These are phyloP conservation scores for Colletotrichum tamarilloi DNA, from an alignment of 2,329 filamentous ascomycete genomes.

Conservation along the genomic window DNA sequence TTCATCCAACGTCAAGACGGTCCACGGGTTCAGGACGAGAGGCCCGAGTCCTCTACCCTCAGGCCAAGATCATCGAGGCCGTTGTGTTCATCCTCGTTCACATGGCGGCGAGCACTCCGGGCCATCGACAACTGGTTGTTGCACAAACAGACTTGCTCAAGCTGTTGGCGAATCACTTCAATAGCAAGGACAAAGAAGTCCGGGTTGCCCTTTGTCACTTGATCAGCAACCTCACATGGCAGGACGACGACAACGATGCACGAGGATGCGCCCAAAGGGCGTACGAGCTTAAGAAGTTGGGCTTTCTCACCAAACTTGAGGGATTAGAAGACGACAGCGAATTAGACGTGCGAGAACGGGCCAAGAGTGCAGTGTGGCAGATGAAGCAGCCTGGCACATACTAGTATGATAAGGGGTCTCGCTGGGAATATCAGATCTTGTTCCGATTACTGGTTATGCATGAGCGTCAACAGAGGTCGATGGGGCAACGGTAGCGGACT, in stretches of 20 bases:
- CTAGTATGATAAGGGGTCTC: background rate
- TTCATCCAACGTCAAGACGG: conserved; percentile 64
- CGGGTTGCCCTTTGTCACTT: conserved; percentile 85
- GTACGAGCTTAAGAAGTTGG: conserved; percentile 75
- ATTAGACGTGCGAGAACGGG: conserved; percentile 84
- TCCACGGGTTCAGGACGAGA: conserved; percentile 46
- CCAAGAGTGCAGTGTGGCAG: conserved; percentile 82
- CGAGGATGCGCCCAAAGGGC: conserved; percentile 75
- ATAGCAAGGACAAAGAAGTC: conserved; percentile 78
- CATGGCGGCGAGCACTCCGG: conserved; percentile 83
- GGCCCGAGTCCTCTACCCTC: conserved; percentile 65
- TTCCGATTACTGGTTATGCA: background rate
- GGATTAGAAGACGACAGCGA: conserved; percentile 76
- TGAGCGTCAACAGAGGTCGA: background rate
- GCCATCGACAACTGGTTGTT: conserved; percentile 82
- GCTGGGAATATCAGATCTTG: background rate
- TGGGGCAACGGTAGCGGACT: background rate
- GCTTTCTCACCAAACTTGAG: conserved; percentile 75
- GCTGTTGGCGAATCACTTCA: conserved; percentile 78
- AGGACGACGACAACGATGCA: conserved; percentile 78
- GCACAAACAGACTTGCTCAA: conserved; percentile 81
- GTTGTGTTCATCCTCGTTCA: conserved; percentile 88
- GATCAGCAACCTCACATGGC: conserved; percentile 85
- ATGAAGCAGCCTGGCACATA: conserved; percentile 60
- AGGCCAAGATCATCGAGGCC: conserved; percentile 78